These are phyloP conservation scores for Camelina laxa DNA, from an alignment of 345 rosid genomes.

Conservation along the genomic window DNA sequence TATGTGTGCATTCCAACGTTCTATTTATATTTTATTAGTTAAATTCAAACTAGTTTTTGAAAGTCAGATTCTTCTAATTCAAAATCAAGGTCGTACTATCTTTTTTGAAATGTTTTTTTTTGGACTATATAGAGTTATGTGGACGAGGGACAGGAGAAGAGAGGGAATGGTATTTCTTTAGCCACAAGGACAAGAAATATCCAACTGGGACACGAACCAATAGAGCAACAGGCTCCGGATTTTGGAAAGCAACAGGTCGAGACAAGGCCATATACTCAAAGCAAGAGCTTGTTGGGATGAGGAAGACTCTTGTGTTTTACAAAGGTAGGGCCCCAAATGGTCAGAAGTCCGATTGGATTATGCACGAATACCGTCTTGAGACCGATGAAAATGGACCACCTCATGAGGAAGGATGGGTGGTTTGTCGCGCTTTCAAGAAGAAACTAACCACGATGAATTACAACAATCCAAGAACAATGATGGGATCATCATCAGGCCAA, in stretches of 20 bases:
- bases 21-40: not conserved
- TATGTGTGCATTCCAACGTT: constrained; percentile 29
- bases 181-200: constrained; percentile 96
- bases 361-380: constrained; percentile 98
- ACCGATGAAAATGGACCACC: constrained; percentile 89
- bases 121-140: constrained; percentile 64
- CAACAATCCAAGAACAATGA: constrained; percentile 42
- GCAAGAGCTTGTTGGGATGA: constrained; percentile 91
- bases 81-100: not conserved
- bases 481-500: constrained; percentile 45
- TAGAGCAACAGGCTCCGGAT: constrained; percentile 94
- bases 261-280: constrained; percentile 88
- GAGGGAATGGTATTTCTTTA: constrained; percentile 94
- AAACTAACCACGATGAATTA: constrained; percentile 53
- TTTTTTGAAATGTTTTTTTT: not conserved
- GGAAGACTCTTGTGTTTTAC: constrained; percentile 91
- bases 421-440: constrained; percentile 96
- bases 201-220: constrained; percentile 98
- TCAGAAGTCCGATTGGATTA: constrained; percentile 92
- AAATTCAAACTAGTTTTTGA: not conserved
- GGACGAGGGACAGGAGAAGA: constrained; percentile 82
- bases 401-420: constrained; percentile 99
- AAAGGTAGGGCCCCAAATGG: constrained; percentile 97
- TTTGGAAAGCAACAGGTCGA: constrained; percentile 99
- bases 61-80: not conserved